Conservation (phyloP, 371 early-diverging fungal genomes). For the Lichtheimia ramosa region DNA sequence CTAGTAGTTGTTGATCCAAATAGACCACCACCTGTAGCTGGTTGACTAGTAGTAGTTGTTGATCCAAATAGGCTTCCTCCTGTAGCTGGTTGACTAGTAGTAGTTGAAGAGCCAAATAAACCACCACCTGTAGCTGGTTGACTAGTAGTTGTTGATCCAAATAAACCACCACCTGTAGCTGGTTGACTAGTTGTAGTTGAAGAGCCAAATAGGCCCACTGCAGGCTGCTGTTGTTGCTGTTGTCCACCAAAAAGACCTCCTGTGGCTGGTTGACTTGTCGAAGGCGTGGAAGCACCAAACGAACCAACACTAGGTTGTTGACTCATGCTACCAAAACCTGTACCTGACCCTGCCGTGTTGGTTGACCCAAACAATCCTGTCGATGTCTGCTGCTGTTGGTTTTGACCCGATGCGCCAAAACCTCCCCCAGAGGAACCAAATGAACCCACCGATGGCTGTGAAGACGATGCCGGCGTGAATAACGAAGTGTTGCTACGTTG, state of each 20-base stretch:
- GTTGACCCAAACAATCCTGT: conserved; percentile 1
- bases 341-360: not conserved
- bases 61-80: too few relatives aligned
- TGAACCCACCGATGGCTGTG: not conserved
- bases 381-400: not conserved
- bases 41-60: not conserved
- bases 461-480: conserved; percentile 15
- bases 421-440: conserved; percentile 7
- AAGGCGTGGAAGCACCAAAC: conserved; percentile 1
- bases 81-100: too few relatives aligned
- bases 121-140: not conserved
- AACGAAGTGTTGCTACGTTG: conserved; percentile 20
- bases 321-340: not conserved
- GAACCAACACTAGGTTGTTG: not conserved
- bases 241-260: conserved; percentile 1
- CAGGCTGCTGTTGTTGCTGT: not conserved
- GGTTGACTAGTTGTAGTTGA: not conserved
- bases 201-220: not conserved
- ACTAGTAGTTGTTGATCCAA: not conserved
- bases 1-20: not conserved
- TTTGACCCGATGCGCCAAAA: not conserved
- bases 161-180: not conserved
- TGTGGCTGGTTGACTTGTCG: not conserved
- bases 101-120: not conserved
- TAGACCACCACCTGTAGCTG: not conserved